Evolutionary conservation across 2,329 filamentous ascomycete genomes (phyloP).

Genomic region (Colletotrichum orbiculare): DNA sequence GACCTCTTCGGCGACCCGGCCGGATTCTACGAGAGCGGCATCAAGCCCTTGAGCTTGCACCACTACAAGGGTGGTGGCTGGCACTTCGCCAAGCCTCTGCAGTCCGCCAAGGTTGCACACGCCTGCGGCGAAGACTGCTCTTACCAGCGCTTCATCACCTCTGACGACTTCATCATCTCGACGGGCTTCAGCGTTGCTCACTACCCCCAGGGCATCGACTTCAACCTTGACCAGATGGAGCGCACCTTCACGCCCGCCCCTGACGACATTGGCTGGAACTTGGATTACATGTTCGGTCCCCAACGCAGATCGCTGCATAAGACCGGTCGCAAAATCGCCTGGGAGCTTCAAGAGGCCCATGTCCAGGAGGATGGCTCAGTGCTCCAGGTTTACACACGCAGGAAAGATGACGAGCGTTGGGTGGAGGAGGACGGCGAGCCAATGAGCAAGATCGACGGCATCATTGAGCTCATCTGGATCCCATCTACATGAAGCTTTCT

Average conservation of each 20-base stretch:
- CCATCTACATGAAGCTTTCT: conserved; percentile 43
- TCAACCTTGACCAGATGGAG: conserved; percentile 62
- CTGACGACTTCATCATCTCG: conserved; percentile 65
- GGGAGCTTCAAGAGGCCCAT: conserved; percentile 64
- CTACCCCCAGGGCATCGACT: conserved; percentile 63
- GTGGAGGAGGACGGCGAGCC: conserved; percentile 55
- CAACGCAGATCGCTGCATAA: conserved; percentile 58
- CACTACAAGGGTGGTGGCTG: conserved; percentile 72
- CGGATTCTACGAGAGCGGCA: conserved; percentile 72
- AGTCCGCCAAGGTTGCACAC: conserved; percentile 67
- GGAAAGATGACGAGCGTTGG: conserved; percentile 65
- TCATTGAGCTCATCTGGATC: conserved; percentile 69
- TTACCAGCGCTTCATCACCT: conserved; percentile 67
- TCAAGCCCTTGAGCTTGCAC: conserved; percentile 70
- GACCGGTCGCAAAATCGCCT: conserved; percentile 63
- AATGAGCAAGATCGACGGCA: conserved; percentile 65
- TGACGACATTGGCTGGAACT: conserved; percentile 60
- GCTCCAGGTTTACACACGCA: conserved; percentile 64
- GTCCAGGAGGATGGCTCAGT: conserved; percentile 61
- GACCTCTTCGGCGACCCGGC: conserved; percentile 70
- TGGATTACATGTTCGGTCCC: conserved; percentile 63
- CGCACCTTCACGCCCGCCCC: conserved; percentile 62
- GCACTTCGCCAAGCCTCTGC: conserved; percentile 64
- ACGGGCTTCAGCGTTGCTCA: conserved; percentile 70
- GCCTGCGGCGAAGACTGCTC: conserved; percentile 71